These are phyloP conservation scores for Mycosphaerella arachidis DNA, from an alignment of 2,329 filamentous ascomycete genomes.

Conservation along the genomic window DNA sequence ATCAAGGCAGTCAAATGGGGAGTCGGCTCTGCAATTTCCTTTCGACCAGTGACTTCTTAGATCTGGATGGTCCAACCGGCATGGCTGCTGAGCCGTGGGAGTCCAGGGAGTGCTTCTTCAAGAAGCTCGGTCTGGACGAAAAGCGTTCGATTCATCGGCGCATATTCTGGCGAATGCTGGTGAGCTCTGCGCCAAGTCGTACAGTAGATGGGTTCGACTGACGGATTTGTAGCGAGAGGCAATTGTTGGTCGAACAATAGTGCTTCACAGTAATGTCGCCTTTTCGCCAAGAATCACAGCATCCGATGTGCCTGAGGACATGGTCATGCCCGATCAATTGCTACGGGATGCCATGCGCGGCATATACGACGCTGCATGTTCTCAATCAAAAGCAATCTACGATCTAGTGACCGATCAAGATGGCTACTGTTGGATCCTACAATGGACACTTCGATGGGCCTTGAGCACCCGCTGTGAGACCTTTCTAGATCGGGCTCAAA, in stretches of 20 bases:
- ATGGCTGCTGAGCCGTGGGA: background rate
- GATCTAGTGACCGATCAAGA: background rate
- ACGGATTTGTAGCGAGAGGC: background rate
- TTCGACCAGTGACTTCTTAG: background rate
- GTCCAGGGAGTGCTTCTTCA: background rate
- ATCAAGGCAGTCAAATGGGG: background rate
- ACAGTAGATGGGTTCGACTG: background rate
- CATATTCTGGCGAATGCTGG: background rate
- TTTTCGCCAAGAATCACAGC: background rate
- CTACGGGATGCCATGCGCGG: background rate
- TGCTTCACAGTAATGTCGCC: background rate
- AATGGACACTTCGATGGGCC: background rate
- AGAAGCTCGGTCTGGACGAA: background rate
- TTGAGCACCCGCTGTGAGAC: background rate
- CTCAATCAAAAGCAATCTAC: background rate
- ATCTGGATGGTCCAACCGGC: background rate
- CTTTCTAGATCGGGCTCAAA: background rate
- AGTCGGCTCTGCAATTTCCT: background rate
- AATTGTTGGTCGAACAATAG: background rate
- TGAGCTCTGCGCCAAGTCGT: background rate
- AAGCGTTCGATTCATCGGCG: background rate
- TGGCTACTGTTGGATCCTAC: background rate
- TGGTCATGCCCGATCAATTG: background rate
- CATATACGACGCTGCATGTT: background rate
- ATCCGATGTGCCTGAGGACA: background rate